Conservation (phyloP, 2,329 filamentous ascomycete genomes). For the Alternaria angustiovoidea region DNA sequence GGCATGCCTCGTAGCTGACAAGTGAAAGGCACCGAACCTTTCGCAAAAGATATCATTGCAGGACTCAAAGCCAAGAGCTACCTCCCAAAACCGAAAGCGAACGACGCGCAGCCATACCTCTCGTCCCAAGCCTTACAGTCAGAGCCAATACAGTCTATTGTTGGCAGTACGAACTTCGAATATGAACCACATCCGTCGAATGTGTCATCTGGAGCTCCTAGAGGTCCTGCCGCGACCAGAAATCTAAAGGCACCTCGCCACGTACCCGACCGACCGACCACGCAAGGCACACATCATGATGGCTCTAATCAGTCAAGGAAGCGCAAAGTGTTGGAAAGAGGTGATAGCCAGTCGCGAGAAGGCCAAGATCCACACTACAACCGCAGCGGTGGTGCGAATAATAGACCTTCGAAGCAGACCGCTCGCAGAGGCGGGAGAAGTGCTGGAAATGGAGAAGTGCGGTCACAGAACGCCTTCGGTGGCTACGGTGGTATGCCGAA, state of each 20-base stretch:
- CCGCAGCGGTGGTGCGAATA: slow-evolving; percentile 39
- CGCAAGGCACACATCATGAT: slow-evolving; percentile 15
- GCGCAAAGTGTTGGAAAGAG: slow-evolving; percentile 64
- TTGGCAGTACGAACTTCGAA: slow-evolving; percentile 29
- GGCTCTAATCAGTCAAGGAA: slow-evolving; percentile 57
- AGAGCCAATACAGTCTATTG: slow-evolving; percentile 34
- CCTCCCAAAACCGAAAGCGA: slow-evolving; percentile 36
- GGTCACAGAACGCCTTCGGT: slow-evolving; percentile 17
- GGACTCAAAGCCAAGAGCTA: slow-evolving; percentile 65
- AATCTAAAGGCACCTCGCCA: slow-evolving; percentile 17
- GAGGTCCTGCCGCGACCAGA: slow-evolving; percentile 31
- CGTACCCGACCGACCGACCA: slow-evolving; percentile 22
- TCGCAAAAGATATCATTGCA: slow-evolving; percentile 75
- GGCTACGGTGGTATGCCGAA: slow-evolving; percentile 21
- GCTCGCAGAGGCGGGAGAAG: slow-evolving; percentile 56
- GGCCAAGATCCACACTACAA: slow-evolving; percentile 52
- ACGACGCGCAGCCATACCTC: background rate
- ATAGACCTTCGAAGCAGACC: slow-evolving; percentile 65
- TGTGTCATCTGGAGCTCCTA: slow-evolving; percentile 32
- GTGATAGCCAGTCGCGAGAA: slow-evolving; percentile 54
- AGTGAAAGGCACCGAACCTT: slow-evolving; percentile 62
- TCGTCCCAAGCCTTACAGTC: slow-evolving; percentile 21
- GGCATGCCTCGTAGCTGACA: slow-evolving; percentile 17
- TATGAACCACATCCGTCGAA: slow-evolving; percentile 29
- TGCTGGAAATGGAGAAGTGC: slow-evolving; percentile 12